These are phyloP conservation scores for Hanseniaspora lachancei DNA, from an alignment of 805 yeast genomes.

Conservation along the genomic window DNA sequence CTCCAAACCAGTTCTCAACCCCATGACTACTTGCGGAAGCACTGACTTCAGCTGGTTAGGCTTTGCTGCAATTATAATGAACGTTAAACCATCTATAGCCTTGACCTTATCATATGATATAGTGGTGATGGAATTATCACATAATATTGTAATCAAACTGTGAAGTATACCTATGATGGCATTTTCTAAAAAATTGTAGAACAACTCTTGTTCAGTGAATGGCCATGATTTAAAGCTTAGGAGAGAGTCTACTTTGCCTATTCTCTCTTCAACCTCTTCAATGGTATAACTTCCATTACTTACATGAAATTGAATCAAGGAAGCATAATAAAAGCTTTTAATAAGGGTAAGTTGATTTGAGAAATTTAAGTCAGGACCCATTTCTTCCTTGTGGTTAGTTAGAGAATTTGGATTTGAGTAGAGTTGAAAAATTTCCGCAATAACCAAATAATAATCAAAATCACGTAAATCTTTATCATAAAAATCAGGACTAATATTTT, in stretches of 20 bases:
- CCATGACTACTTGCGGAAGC: conserved; percentile 73
- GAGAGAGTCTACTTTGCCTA: conserved; percentile 13
- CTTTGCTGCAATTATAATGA: conserved; percentile 41
- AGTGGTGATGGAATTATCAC: conserved; percentile 56
- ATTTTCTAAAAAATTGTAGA: conserved; percentile 37
- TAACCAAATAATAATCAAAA: conserved; percentile 3
- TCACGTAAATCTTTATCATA: background rate
- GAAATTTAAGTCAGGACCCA: background rate
- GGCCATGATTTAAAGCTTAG: conserved; percentile 21
- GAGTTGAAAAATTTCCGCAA: conserved; percentile 11
- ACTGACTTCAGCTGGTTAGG: conserved; percentile 49
- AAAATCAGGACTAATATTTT: conserved; percentile 3
- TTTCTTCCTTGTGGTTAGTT: background rate
- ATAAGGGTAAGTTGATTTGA: conserved; percentile 2
- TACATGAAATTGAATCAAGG: background rate
- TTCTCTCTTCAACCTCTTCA: conserved; percentile 14
- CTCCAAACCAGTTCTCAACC: conserved; percentile 68
- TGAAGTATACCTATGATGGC: conserved; percentile 65
- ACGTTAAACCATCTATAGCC: conserved; percentile 61
- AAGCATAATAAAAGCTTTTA: conserved; percentile 6
- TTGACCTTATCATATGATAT: conserved; percentile 60
- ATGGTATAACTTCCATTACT: background rate
- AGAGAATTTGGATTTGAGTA: conserved; percentile 1
- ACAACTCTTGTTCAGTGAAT: conserved; percentile 21
- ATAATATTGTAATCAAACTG: conserved; percentile 63